These are phyloP conservation scores for Fagopyrum tataricum DNA, from an alignment of 148 eudicot genomes.

Conservation along the genomic window DNA sequence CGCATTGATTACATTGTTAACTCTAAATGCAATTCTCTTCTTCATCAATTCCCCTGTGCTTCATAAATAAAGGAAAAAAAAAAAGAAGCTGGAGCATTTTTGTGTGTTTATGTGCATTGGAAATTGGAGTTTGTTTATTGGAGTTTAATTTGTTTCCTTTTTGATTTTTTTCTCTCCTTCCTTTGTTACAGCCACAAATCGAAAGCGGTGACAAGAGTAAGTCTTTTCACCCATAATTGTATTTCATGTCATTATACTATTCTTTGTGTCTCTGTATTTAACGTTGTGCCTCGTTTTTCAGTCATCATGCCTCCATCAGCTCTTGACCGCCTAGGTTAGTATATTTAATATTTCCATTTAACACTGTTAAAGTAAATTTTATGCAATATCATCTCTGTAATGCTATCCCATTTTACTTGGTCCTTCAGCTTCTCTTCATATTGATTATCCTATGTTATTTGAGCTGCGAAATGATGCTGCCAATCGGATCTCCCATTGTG, in stretches of 20 bases:
- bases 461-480: conserved; percentile 70
- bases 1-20: too few relatives aligned
- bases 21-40: too few relatives aligned
- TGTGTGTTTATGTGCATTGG: too few relatives aligned
- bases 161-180: too few relatives aligned
- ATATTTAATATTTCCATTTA: neutral
- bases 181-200: conserved; percentile 69
- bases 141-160: neutral
- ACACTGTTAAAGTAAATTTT: neutral
- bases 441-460: conserved; percentile 93
- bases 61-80: too few relatives aligned
- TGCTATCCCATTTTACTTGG: neutral
- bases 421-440: conserved; percentile 73
- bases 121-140: neutral
- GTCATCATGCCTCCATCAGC: conserved; percentile 99
- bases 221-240: conserved; percentile 17
- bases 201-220: conserved; percentile 95
- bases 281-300: conserved; percentile 26
- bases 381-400: neutral
- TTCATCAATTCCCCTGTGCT: too few relatives aligned
- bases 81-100: too few relatives aligned
- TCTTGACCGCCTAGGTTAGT: conserved; percentile 94
- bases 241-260: neutral
- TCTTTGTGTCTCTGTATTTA: neutral
- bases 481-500: conserved; percentile 76